Evolutionary conservation across 2,329 filamentous ascomycete species (phyloP).

Genomic region (Herpotrichia juniperi): DNA sequence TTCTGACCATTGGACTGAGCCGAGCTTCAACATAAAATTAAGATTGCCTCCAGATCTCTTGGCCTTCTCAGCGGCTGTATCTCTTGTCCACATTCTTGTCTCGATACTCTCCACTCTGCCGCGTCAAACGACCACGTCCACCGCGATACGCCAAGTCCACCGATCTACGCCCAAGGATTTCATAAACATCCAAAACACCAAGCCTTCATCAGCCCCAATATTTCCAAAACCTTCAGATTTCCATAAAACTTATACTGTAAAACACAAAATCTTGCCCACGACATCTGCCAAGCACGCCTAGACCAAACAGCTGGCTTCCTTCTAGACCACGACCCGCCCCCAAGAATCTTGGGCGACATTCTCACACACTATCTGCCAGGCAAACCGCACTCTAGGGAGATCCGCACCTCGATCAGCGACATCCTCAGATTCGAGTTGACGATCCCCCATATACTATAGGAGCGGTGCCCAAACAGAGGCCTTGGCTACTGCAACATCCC

Average conservation of each 20-base stretch:
- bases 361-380: constrained; percentile 30
- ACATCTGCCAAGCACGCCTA: constrained; percentile 29
- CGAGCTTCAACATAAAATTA: constrained; percentile 14
- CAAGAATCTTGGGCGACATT: constrained; percentile 28
- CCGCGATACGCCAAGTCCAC: constrained; percentile 21
- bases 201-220: constrained; percentile 25
- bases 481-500: constrained; percentile 36
- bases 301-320: constrained; percentile 24
- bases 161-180: constrained; percentile 28
- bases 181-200: constrained; percentile 30
- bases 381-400: constrained; percentile 15
- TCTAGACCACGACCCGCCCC: constrained; percentile 19
- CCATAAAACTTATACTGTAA: constrained; percentile 25
- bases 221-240: constrained; percentile 27
- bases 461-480: constrained; percentile 13
- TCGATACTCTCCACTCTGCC: constrained; percentile 35
- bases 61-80: constrained; percentile 9
- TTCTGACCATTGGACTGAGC: constrained; percentile 22
- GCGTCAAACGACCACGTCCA: constrained; percentile 32
- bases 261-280: constrained; percentile 24
- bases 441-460: constrained; percentile 18
- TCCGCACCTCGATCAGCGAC: background rate
- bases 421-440: constrained; percentile 17
- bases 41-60: constrained; percentile 9
- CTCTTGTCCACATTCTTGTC: constrained; percentile 11